These are phyloP conservation scores for Lentinula edodes DNA, from an alignment of 768 basidiomycete genomes.

Conservation along the genomic window DNA sequence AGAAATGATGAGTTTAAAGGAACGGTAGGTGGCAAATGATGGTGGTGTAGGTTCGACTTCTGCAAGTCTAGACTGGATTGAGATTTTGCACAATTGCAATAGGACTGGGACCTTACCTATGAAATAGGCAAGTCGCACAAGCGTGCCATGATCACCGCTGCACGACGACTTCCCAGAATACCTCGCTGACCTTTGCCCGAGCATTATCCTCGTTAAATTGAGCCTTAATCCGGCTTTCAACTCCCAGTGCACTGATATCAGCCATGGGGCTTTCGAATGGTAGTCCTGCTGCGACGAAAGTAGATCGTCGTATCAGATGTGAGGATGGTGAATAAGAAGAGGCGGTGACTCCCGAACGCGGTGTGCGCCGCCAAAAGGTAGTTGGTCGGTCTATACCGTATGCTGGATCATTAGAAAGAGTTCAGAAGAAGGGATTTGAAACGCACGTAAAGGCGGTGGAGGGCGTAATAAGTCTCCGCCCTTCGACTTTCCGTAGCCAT, in stretches of 20 bases:
- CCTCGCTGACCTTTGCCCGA: slow-evolving; percentile 2
- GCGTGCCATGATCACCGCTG: neutral
- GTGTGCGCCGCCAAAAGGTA: slow-evolving; percentile 76
- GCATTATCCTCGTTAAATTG: slow-evolving; percentile 2
- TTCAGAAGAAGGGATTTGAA: slow-evolving; percentile 8
- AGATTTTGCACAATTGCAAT: too few species aligned
- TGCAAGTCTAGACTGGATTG: too few species aligned
- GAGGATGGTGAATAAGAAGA: slow-evolving; percentile 70
- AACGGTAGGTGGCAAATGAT: too few species aligned
- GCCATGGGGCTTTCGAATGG: slow-evolving; percentile 54
- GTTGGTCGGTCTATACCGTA: slow-evolving; percentile 61
- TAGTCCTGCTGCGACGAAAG: slow-evolving; percentile 76
- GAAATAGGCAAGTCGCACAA: neutral
- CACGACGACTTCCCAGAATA: slow-evolving; percentile 9
- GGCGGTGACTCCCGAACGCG: slow-evolving; percentile 63
- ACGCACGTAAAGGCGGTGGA: slow-evolving; percentile 60
- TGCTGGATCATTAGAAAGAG: neutral
- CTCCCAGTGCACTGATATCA: slow-evolving; percentile 58
- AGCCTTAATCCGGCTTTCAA: slow-evolving; percentile 48
- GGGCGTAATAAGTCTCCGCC: slow-evolving; percentile 51
- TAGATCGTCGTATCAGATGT: slow-evolving; percentile 70
- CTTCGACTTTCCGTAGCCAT: slow-evolving; percentile 19
- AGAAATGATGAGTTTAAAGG: too few species aligned
- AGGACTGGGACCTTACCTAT: neutral
- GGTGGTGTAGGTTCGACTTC: too few species aligned